Base-by-base conservation (phyloP, 768 basidiomycete genomes). In the Chalciporus sphaerocephalus region DNA sequence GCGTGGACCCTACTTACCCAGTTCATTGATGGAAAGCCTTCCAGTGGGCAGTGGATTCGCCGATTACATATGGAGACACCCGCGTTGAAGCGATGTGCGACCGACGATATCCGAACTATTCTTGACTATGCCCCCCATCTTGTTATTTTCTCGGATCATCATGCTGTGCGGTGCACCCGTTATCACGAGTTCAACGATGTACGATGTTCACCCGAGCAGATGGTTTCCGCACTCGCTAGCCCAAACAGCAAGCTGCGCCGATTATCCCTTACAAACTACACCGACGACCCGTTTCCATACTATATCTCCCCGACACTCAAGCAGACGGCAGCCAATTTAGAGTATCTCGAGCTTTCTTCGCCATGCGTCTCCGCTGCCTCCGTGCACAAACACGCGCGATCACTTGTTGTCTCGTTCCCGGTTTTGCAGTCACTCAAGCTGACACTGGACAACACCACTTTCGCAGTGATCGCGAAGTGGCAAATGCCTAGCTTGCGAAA, bases 211-310 rank as follows among this genome's bases (percentile, higher is more conserved):
- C 75, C 77, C 3, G 74, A 80, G 42, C 74, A 75, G 44, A 71
- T 87, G 40, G 74, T 87, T 10, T 73, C 72, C 9, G 74, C 79
- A 10, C 76, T 87, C 50, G 78, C 73, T 38, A 78, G 67, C 37
- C 76, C 78, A 13, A 69, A 73, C 35, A 75, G 72, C 52, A 64
- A 67, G 36, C 69, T 88, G 27, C 75, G 78, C 4, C 68, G 79
- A 22, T 68, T 88, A 12, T 80, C 78, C 20, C 85, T 83, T 76
- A 87, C 85, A 27, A 85, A 79, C 56, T 88, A 88, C 54, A 83
- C 80, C 46, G 81, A 84, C 41, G 68, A 76, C 1, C 74, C 76
- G 2, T 74, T 76, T 48, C 80, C 80, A 46, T 68, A 72, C 18
- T 75, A 77, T 32, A 74, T 80, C 59, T 76, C 71, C 2, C 78